Conservation (phyloP, 208 protist species). For the Leishmania guyanensis region DNA sequence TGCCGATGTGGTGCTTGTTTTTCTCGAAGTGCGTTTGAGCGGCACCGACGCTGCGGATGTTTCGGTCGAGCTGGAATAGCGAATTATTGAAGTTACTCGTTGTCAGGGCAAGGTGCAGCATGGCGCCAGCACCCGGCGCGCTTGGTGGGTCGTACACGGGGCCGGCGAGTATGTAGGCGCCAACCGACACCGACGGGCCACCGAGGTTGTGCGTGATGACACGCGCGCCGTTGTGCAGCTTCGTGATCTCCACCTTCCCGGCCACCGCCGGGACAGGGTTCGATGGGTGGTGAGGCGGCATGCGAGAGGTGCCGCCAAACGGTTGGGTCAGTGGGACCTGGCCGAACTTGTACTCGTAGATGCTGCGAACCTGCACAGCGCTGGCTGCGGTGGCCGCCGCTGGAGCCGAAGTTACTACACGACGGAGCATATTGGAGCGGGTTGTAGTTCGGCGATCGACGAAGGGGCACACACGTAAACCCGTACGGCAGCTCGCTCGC, state of each 20-base stretch:
- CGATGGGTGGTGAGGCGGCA: conserved; percentile 19
- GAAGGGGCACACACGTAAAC: not conserved
- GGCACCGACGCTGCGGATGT: conserved; percentile 77
- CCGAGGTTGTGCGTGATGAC: conserved; percentile 81
- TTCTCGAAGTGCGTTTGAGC: conserved; percentile 76
- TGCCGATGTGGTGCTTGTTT: conserved; percentile 84
- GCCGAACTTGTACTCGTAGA: conserved; percentile 84
- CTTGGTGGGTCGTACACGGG: conserved; percentile 77
- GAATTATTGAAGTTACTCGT: conserved; percentile 86
- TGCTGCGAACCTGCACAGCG: conserved; percentile 43
- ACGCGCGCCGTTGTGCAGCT: conserved; percentile 78
- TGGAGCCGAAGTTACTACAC: conserved; percentile 30
- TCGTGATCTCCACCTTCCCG: conserved; percentile 67
- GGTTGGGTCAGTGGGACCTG: conserved; percentile 57
- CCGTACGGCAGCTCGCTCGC: not conserved
- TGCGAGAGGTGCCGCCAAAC: conserved; percentile 25
- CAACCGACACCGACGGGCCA: conserved; percentile 74
- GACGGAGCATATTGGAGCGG: conserved; percentile 50
- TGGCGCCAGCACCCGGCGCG: conserved; percentile 64
- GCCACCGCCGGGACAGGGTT: not conserved
- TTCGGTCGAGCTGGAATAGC: conserved; percentile 84
- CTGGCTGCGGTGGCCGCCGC: conserved; percentile 24
- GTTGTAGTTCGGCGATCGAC: not conserved
- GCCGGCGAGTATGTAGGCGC: conserved; percentile 83
- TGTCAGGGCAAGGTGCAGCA: conserved; percentile 83